Evolutionary conservation across 768 basidiomycete genomes (phyloP).

Genomic region (Rhodotorula paludigena): DNA sequence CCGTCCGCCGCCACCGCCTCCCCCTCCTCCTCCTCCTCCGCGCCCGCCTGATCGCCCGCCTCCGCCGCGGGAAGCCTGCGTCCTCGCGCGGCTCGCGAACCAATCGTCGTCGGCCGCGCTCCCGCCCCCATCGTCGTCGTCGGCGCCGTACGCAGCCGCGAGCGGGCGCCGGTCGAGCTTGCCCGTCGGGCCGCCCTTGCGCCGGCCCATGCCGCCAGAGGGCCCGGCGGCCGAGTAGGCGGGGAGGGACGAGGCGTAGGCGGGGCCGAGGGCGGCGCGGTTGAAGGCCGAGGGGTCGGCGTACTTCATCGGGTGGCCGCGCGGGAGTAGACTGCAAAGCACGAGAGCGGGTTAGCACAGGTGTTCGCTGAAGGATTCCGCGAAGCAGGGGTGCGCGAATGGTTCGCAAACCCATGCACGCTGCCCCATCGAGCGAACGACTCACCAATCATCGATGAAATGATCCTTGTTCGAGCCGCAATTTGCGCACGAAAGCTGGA

Average conservation of each 20-base stretch:
- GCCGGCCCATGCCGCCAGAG: neutral
- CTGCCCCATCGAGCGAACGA: too few species aligned
- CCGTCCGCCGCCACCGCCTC: neutral
- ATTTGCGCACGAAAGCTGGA: slow-evolving; percentile 33
- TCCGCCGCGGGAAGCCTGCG: neutral
- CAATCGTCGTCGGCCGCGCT: slow-evolving; percentile 36
- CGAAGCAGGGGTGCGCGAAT: neutral
- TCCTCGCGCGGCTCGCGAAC: slow-evolving; percentile 16
- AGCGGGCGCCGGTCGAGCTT: neutral
- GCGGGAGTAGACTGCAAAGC: slow-evolving; percentile 24
- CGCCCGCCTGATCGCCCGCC: neutral
- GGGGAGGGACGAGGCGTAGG: slow-evolving; percentile 13
- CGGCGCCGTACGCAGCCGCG: neutral
- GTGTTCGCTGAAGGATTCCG: neutral
- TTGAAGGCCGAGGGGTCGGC: slow-evolving; percentile 36
- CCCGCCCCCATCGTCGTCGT: neutral
- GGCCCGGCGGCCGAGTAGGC: slow-evolving; percentile 2
- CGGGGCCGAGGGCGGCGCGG: slow-evolving; percentile 24
- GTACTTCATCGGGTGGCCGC: slow-evolving; percentile 33
- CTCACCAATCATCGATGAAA: slow-evolving; percentile 38
- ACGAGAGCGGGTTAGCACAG: too few species aligned
- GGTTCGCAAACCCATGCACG: too few species aligned
- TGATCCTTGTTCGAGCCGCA: slow-evolving; percentile 34
- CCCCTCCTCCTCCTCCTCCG: neutral
- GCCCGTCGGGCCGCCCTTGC: slow-evolving; percentile 9